Evolutionary conservation across 345 rosid genomes (phyloP), one percentile per base, ranked within the genome.

Genomic region (Arabis alpina): DNA sequence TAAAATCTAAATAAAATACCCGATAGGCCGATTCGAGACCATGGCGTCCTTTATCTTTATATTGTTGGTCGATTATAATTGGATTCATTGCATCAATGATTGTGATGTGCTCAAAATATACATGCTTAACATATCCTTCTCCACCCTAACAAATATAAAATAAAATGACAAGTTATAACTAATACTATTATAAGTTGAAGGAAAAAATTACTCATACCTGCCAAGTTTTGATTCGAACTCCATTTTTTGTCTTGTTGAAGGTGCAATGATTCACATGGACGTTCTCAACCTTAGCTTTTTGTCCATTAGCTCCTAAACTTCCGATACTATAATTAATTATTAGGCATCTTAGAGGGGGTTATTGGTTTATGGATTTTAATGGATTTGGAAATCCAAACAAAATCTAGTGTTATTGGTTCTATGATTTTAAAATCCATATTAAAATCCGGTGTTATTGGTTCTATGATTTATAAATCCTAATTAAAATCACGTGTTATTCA

Each of bases 181-280:
- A 42, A 43, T n/a, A 3, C n/a, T 25, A 43, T 2, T 24, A 27
- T 36, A 0, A 49, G 1, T 1, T 7, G 5, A 16, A 40, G 40
- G 1, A 8, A 25, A 19, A 66, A 40, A 14, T 19, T 19, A 27
- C 0, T 25, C 8, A 8, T n/a, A 66, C 70, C 70, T 9, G 49
- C 70, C 60, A 66, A 12, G 70, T 66, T 51, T 66, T 66, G 28
- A 66, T 66, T 27, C 70, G 52, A 25, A 60, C 70, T 27, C 70
- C 70, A 66, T 66, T 66, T n/a, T 15, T 39, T 3, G 70, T 66
- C 50, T 51, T 66, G 59, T 66, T 66, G 60, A 66, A 65, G n/a
- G 19, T 41, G 50, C 70, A 66, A 39, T 66, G 19, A 52, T 39
- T 24, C 25, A 66, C 70, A 13, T 14, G n/a, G 10, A 66, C 70